Base-by-base conservation (phyloP, 805 yeast species). In the Blastobotrys chiropterorum region DNA sequence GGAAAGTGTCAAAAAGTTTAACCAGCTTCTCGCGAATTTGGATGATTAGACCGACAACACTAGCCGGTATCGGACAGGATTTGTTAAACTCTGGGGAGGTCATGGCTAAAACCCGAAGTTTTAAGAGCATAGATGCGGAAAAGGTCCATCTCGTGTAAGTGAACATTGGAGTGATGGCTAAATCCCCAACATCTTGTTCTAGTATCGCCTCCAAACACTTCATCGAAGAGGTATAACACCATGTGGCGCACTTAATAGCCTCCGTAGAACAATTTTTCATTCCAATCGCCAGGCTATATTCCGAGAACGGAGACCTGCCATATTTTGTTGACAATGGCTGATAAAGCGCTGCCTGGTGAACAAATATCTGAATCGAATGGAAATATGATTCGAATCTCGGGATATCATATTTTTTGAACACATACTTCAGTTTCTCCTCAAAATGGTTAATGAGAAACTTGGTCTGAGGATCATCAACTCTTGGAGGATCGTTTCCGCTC, bases 161-260 rank as follows among this genome's bases (percentile, higher is more conserved):
- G 38, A 61, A 63, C 56, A 55, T 47, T 14, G 90, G 90, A 52
- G 79, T 69, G 1, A 75, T 66, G 0, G 84, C 77, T 17, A 83
- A 69, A n/a, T 72, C 69, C n/a, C 69, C 73, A 3, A 70, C 69
- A 1, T 73, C 58, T 52, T 49, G 53, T 8, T 39, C 42, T 13
- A 52, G 44, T 3, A 59, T 59, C 3, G 53, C 14, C 31, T 62
- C 59, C 15, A 67, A 51, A 2, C 56, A 59, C 14, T 48, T 52
- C 6, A 60, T 44, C 13, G 64, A 56, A 6, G 59, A 55, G 11
- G 53, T 49, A 22, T 53, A 58, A 34, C 70, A 66, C n/a, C 54
- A 47, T 13, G 56, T 41, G 45, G 67, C 62, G 8, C 64, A 59
- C 44, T 54, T 48, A n/a, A 59, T 62, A 4, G 59, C 66, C 16